Base-by-base conservation (phyloP, 2,329 filamentous ascomycete genomes). In the Exophiala calicioides region DNA sequence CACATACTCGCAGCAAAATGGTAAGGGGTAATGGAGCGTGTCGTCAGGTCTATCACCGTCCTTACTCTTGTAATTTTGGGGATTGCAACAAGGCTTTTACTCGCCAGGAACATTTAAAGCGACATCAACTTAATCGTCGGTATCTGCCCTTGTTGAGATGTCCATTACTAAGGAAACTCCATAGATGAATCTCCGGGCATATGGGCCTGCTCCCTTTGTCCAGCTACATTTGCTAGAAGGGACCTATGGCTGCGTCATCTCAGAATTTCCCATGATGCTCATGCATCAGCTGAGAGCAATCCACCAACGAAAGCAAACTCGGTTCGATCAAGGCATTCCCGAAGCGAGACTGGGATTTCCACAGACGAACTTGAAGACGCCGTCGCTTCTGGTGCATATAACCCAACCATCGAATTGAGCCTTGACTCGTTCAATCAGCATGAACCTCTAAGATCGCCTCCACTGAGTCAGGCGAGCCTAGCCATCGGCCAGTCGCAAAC, bases 61-160 rank as follows among this genome's bases (percentile, higher is more conserved):
- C 45, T 16, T 30, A 49, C 38, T 19, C n/a, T 8, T 49, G 45
- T 26, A 34, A 30, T 18, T 7, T 37, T 18, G 31, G 3, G 4
- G 68, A 66, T 24, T 81, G 78, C 53, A 65, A 62, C 37, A 78
- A 78, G 58, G 68, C 69, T 13, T 82, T 81, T 59, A 78, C 77
- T 23, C 70, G 79, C 5, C 71, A 75, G 10, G 79, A 82, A 59
- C 79, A 81, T 61, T 66, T 81, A 38, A 75, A 79, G 49, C 71
- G 79, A 10, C 44, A 47, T 35, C 36, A 47, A 35, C 37, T 47
- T 5, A 47, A 47, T 19, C 44, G 31, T 47, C 13, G 23, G 42
- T 38, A 9, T 24, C 19, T n/a, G n/a, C 5, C 13, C 15, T 39
- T 13, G 6, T 23, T 19, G 10, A 29, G 5, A n/a, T 38, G 18